Conservation (phyloP, 305 asterid genomes). For the Petunia hybrid region DNA sequence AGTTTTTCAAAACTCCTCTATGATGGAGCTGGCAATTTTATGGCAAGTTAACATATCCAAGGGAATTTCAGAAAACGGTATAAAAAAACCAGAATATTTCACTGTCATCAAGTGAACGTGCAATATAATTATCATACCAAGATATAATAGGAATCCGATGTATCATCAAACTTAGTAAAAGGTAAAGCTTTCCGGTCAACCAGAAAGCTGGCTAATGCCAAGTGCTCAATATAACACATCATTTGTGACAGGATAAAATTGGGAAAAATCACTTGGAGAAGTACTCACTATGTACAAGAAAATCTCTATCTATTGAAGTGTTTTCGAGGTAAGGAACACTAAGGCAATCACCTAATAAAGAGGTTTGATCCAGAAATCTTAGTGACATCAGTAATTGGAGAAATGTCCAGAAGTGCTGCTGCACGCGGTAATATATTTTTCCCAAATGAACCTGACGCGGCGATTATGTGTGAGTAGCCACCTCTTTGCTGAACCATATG, state of each 20-base stretch:
- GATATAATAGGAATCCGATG: neutral
- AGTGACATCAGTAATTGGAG: slow-evolving; percentile 91
- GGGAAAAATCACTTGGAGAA: neutral
- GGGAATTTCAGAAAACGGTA: neutral
- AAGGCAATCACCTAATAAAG: slow-evolving; percentile 75
- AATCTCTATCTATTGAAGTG: neutral
- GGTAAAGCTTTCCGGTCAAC: neutral
- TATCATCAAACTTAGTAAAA: slow-evolving; percentile 7
- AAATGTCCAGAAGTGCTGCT: slow-evolving; percentile 91
- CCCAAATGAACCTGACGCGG: slow-evolving; percentile 91
- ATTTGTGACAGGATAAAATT: neutral
- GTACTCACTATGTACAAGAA: slow-evolving; percentile 6
- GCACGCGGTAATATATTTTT: slow-evolving; percentile 96
- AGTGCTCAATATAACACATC: neutral
- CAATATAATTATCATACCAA: slow-evolving; percentile 1
- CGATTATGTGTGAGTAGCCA: slow-evolving; percentile 78
- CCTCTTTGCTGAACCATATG: slow-evolving; percentile 75
- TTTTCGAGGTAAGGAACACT: slow-evolving; percentile 17
- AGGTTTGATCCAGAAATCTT: slow-evolving; percentile 66
- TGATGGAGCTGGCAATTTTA: neutral
- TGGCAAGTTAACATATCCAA: neutral
- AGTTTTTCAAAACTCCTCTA: neutral
- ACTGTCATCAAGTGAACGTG: slow-evolving; percentile 5
- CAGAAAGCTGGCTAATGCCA: neutral
- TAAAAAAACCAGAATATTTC: slow-evolving; percentile 2